Conservation (phyloP, 2,329 filamentous ascomycete species). For the Penicillium sp. region DNA sequence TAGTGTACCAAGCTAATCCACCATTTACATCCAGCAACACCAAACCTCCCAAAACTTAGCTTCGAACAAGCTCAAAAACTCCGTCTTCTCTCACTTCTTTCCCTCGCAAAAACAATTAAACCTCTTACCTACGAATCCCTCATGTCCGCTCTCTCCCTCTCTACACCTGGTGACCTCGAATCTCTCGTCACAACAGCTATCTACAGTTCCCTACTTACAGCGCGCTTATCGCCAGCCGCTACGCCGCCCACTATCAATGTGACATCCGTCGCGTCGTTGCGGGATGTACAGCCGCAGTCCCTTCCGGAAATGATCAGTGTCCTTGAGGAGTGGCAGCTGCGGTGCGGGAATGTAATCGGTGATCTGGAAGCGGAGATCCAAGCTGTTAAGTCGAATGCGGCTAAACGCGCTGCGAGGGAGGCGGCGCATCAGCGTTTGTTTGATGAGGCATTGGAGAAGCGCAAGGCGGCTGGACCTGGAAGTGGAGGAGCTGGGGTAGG, state of each 20-base stretch:
- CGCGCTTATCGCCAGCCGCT: conserved; percentile 85
- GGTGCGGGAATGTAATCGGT: conserved; percentile 71
- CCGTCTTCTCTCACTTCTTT: conserved; percentile 83
- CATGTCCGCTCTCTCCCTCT: conserved; percentile 65
- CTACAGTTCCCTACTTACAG: conserved; percentile 79
- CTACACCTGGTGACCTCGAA: conserved; percentile 71
- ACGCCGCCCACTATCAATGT: conserved; percentile 72
- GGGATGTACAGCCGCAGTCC: conserved; percentile 75
- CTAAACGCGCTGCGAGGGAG: conserved; percentile 53
- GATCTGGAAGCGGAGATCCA: conserved; percentile 76
- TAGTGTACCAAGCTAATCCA: conserved; percentile 30
- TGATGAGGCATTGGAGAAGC: conserved; percentile 46
- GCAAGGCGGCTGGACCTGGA: conserved; percentile 30
- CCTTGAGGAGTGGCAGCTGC: conserved; percentile 72
- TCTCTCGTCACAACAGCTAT: conserved; percentile 82
- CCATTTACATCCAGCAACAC: conserved; percentile 23
- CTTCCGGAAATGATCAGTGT: conserved; percentile 67
- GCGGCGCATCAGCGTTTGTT: conserved; percentile 51
- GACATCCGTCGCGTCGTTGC: conserved; percentile 77
- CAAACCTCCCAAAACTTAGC: conserved; percentile 69
- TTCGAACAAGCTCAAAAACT: conserved; percentile 78
- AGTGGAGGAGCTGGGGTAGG: conserved; percentile 8
- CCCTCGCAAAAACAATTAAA: conserved; percentile 67
- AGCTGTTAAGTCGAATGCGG: conserved; percentile 61
- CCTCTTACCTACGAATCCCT: conserved; percentile 74